Evolutionary conservation across 208 protist species (phyloP).

Genomic region (Leishmania gerbilli): DNA sequence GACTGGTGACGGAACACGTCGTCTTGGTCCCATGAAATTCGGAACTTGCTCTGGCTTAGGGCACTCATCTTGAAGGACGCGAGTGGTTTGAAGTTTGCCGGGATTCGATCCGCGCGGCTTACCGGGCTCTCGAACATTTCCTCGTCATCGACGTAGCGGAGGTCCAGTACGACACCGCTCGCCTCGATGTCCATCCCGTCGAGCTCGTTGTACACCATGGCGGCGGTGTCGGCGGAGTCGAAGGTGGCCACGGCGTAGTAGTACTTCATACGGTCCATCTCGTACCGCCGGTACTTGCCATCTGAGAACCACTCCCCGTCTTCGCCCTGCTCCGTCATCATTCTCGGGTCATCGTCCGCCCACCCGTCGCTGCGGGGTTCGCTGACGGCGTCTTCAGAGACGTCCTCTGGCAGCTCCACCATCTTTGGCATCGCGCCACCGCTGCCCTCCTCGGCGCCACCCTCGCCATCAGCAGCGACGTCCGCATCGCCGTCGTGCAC

Average conservation of each 20-base stretch:
- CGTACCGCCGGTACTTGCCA: conserved; percentile 93
- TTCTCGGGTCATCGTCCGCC: conserved; percentile 73
- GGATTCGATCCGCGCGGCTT: conserved; percentile 63
- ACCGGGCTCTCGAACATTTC: conserved; percentile 79
- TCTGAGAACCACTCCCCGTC: conserved; percentile 90
- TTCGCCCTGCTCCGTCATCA: conserved; percentile 79
- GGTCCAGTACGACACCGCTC: conserved; percentile 94
- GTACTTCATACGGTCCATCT: conserved; percentile 94
- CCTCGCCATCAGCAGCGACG: not conserved
- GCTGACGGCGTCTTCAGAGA: conserved; percentile 48
- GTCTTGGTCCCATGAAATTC: conserved; percentile 94
- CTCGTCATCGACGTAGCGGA: conserved; percentile 97
- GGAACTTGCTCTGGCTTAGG: conserved; percentile 87
- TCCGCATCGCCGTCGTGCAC: conserved; percentile 47
- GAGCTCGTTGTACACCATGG: conserved; percentile 93
- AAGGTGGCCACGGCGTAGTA: conserved; percentile 98
- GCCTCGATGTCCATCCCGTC: conserved; percentile 97
- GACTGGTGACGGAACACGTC: conserved; percentile 84
- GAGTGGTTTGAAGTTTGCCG: conserved; percentile 81
- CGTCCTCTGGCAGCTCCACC: conserved; percentile 46
- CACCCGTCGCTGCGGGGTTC: conserved; percentile 63
- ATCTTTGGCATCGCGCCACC: conserved; percentile 18
- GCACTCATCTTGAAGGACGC: conserved; percentile 82
- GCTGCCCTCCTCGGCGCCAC: conserved; percentile 11
- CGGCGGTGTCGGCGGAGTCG: conserved; percentile 92